These are phyloP conservation scores for Cladosporium phlei DNA, from an alignment of 2,329 filamentous ascomycete genomes.

Conservation along the genomic window DNA sequence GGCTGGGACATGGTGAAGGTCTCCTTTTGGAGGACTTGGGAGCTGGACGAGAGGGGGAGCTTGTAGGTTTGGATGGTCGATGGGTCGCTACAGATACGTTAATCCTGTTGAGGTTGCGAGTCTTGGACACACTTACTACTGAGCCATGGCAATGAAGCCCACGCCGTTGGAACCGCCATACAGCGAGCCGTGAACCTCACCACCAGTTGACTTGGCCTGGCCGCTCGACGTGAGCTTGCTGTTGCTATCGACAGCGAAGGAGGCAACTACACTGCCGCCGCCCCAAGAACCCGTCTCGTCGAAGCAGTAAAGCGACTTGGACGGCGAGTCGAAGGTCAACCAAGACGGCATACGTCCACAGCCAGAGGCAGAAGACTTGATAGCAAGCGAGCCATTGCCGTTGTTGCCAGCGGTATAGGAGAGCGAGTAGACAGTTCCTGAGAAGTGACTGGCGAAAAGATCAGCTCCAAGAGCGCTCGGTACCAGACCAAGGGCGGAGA, in stretches of 20 bases:
- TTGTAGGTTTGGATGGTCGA: constrained; percentile 34
- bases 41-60: constrained; percentile 28
- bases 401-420: constrained; percentile 9
- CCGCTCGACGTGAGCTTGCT: constrained; percentile 4
- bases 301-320: constrained; percentile 13
- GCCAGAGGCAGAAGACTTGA: constrained; percentile 6
- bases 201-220: constrained; percentile 12
- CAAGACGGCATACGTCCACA: constrained; percentile 16
- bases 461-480: constrained; percentile 7
- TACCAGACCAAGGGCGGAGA: constrained; percentile 12
- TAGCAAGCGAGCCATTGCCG: constrained; percentile 11
- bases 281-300: constrained; percentile 14
- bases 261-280: constrained; percentile 10
- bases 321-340: constrained; percentile 12
- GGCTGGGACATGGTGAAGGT: constrained; percentile 20
- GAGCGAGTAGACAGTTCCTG: constrained; percentile 12
- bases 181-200: constrained; percentile 12
- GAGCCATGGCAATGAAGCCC: constrained; percentile 13
- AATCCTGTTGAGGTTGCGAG: neutral
- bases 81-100: constrained; percentile 11
- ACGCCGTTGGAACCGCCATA: constrained; percentile 11
- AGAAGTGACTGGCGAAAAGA: constrained; percentile 12
- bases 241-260: constrained; percentile 5
- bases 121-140: constrained; percentile 11
- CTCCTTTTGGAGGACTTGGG: constrained; percentile 25